Evolutionary conservation across 257 asterid genomes (phyloP).

Genomic region (Pogostemon cablin): DNA sequence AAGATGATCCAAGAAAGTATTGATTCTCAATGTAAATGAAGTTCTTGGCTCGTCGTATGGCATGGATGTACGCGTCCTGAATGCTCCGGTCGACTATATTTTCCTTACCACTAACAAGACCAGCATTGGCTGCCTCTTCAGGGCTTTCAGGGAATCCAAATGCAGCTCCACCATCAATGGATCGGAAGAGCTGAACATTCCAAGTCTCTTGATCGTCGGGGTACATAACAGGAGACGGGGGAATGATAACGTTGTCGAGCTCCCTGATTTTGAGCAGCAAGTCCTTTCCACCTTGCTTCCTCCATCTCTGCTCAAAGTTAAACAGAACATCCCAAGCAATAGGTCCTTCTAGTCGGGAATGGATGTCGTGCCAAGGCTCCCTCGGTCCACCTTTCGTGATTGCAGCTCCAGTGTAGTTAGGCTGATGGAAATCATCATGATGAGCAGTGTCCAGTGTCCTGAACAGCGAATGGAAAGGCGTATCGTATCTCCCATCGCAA

Average conservation of each 20-base stretch:
- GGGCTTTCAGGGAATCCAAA: slow-evolving; percentile 85
- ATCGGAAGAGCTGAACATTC: slow-evolving; percentile 83
- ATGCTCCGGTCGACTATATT: slow-evolving; percentile 80
- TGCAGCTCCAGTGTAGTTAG: slow-evolving; percentile 67
- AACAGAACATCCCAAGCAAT: slow-evolving; percentile 88
- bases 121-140: slow-evolving; percentile 72
- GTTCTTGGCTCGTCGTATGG: slow-evolving; percentile 81
- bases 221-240: slow-evolving; percentile 79
- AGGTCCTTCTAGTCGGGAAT: slow-evolving; percentile 77
- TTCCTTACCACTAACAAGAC: slow-evolving; percentile 82
- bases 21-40: slow-evolving; percentile 84
- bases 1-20: slow-evolving; percentile 77
- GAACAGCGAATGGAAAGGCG: slow-evolving; percentile 81
- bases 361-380: slow-evolving; percentile 94
- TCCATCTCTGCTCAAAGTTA: slow-evolving; percentile 93
- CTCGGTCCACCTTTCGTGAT: slow-evolving; percentile 79
- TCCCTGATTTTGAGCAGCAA: slow-evolving; percentile 64
- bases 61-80: slow-evolving; percentile 84
- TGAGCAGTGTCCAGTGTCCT: slow-evolving; percentile 83
- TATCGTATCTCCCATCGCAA: slow-evolving; percentile 83
- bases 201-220: slow-evolving; percentile 75
- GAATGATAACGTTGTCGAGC: slow-evolving; percentile 54
- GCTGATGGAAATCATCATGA: slow-evolving; percentile 87
- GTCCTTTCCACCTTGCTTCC: slow-evolving; percentile 80
- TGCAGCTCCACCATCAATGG: slow-evolving; percentile 94